Evolutionary conservation across 2,329 filamentous ascomycete genomes (phyloP), one percentile per base, ranked within the genome.

Genomic region (Fusarium pseudoanthophilum): DNA sequence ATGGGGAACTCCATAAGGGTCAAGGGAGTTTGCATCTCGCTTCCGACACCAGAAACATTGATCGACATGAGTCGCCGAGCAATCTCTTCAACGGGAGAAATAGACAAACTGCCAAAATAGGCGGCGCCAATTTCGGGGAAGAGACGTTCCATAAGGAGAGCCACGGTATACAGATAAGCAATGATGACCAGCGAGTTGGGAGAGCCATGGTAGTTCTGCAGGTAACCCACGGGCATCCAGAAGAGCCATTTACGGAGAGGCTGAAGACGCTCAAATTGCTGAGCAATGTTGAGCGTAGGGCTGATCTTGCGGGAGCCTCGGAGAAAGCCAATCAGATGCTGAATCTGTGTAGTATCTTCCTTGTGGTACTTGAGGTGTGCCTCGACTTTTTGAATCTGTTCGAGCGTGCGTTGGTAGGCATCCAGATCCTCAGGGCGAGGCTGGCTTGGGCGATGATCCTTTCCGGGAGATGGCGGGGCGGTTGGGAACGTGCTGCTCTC

Each of bases 171-270:
- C 81, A 97, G 94, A 80, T 98, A 93, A 16, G 95, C 93, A 61
- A 98, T 91, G 71, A 97, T 91, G 59, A 97, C 87, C 74, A 98
- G 87, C 3, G 94, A 92, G 67, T 90, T 93, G 30, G 93, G 89
- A 74, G 95, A 94, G 40, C 90, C 90, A 57, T 92, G 90, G 52
- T 92, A 92, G 73, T 91, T 90, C 80, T 95, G 92, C 32, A 98
- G 87, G 77, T 95, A 92, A 74, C 91, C 91, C 39, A 97, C 91
- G 2, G 96, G 96, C 62, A 97, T 90, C 95, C 95, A 98, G 83
- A 98, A 97, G 21, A 98, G 89, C 95, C 95, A 98, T 76, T 93
- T 93, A 62, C 95, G 90, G 67, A 99, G 88, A 15, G 94, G 92
- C 73, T 97, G 95, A 16, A 98, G 89, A 73, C 95, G 93, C 78